Evolutionary conservation across 1,139 yeast species (phyloP), one percentile per base, ranked within the genome.

Genomic region (Suhomyces chickasaworum): DNA sequence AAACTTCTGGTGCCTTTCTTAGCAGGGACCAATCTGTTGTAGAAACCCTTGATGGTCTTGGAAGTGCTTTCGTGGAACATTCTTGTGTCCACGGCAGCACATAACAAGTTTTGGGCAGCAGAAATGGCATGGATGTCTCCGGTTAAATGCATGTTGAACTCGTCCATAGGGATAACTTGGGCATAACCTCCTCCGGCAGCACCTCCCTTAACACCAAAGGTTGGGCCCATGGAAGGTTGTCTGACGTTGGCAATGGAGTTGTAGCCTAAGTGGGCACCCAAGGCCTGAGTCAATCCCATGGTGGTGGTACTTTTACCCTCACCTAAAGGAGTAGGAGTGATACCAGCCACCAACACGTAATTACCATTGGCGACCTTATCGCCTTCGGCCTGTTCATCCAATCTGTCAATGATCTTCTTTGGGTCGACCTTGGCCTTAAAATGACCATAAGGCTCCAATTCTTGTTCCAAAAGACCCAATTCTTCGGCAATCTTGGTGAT

Each of bases 141-240:
- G 42, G 99, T 93, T 56, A 93, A 83, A 67, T 93, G 99, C 88
- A 93, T 83, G 76, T 93, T 93, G 78, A 93, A 93, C 71, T 93
- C 99, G 68, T 93, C 99, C 99, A 93, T 93, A 53, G 99, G 99
- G 63, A 93, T 90, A 42, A 93, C 98, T 73, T 93, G 98, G 8
- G 98, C 86, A 71, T 91, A 93, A 51, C 99, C 99, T 66, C 99
- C 99, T 65, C 99, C 99, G 16, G 99, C 98, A 53, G 99, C 99
- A 71, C 99, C 99, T 66, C 98, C 98, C 73, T 91, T 93, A 64
- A 93, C 90, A 71, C 99, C 99, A 62, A 93, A 93, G 17, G 99
- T 93, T 50, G 99, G 99, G 44, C 99, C 99, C 97, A 93, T 91
- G 15, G 96, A 87, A 37, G 99, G 99, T 69, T 93, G 99, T 72